phyloP scores from a whole-genome alignment of 192 early-diverging fungal genomes.

The Spizellomyces sp. region DNA sequence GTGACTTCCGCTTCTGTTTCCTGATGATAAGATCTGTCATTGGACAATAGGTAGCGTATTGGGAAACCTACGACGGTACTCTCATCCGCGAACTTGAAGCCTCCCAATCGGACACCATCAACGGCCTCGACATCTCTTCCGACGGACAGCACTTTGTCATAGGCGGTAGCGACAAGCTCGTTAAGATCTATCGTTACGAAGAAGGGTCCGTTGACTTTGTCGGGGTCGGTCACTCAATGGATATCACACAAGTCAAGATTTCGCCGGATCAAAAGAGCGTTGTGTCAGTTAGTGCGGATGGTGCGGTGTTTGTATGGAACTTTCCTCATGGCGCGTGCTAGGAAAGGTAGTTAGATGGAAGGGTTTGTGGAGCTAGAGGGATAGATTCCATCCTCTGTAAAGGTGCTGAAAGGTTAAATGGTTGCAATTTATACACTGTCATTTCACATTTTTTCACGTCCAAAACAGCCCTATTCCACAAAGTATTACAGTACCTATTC shows the following conservation, averaged over 20 bases:
- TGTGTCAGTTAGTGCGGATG: slow-evolving; percentile 55
- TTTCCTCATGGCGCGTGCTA: slow-evolving; percentile 10
- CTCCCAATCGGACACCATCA: slow-evolving; percentile 60
- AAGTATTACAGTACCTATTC: too few species aligned
- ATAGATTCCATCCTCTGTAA: too few species aligned
- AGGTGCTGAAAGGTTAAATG: too few species aligned
- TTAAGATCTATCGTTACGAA: slow-evolving; percentile 64
- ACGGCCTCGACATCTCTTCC: slow-evolving; percentile 57
- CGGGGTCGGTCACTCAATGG: slow-evolving; percentile 61
- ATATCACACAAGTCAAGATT: slow-evolving; percentile 63
- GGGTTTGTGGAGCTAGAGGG: too few species aligned
- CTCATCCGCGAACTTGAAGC: slow-evolving; percentile 64
- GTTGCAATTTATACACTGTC: too few species aligned
- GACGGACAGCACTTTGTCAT: slow-evolving; percentile 59
- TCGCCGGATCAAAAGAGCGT: slow-evolving; percentile 51
- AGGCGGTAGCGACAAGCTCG: slow-evolving; percentile 62
- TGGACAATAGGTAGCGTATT: slow-evolving; percentile 54
- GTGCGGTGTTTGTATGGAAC: slow-evolving; percentile 56
- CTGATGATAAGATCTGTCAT: not conserved
- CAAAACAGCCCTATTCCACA: too few species aligned
- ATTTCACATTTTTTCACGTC: too few species aligned
- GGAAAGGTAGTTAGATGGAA: too few species aligned
- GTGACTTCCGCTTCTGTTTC: not conserved
- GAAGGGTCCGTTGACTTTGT: slow-evolving; percentile 56
- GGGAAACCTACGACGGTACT: slow-evolving; percentile 64